Conservation (phyloP, 2,329 filamentous ascomycete genomes). For the Apiospora malaysiana region DNA sequence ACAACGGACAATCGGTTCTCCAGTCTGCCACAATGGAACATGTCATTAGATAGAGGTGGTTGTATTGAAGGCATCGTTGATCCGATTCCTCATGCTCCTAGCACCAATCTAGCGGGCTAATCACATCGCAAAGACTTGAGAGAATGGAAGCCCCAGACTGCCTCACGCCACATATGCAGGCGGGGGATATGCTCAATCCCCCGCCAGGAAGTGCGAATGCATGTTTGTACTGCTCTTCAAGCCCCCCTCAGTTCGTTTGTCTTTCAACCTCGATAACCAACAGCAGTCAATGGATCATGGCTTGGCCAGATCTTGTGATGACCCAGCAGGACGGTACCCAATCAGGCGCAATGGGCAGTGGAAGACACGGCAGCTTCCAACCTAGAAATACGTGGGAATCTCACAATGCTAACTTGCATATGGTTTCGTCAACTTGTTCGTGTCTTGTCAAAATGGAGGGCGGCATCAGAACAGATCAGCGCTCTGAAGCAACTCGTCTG, state of each 20-base stretch:
- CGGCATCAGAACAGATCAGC: neutral
- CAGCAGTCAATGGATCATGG: neutral
- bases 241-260: neutral
- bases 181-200: neutral
- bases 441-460: neutral
- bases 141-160: neutral
- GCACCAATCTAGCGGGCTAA: conserved; percentile 6
- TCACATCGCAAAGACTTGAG: neutral
- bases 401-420: neutral
- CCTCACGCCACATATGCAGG: neutral
- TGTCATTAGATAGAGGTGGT: neutral
- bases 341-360: conserved; percentile 3
- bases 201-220: neutral
- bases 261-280: conserved; percentile 8
- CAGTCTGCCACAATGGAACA: neutral
- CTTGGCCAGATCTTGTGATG: conserved; percentile 5
- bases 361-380: neutral
- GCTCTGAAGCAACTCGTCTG: neutral
- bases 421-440: neutral
- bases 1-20: conserved; percentile 1
- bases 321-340: conserved; percentile 12
- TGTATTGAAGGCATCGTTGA: neutral
- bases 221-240: neutral
- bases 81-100: neutral
- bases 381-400: conserved; percentile 8